phyloP scores from a whole-genome alignment of 257 asterid genomes.

The Paraleonurus japonicus region DNA sequence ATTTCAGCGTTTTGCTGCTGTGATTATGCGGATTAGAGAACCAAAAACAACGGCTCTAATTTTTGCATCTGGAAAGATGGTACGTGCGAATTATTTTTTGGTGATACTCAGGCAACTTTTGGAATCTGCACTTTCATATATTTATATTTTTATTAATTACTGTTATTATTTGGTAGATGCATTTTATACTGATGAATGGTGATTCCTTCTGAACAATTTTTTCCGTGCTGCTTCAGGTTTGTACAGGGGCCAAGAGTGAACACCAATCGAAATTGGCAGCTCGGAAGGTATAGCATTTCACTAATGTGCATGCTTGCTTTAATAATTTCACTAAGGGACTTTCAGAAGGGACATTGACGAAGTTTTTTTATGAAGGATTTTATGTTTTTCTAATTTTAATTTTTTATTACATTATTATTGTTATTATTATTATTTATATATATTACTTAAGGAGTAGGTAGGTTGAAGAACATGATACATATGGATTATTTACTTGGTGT shows the following conservation, averaged over 20 bases:
- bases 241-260: conserved; percentile 88
- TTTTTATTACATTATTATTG: background rate
- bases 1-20: conserved; percentile 82
- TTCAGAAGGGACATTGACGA: background rate
- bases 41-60: conserved; percentile 71
- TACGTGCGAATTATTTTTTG: conserved; percentile 27
- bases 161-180: background rate
- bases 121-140: background rate
- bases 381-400: background rate
- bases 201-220: background rate
- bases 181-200: background rate
- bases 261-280: conserved; percentile 76
- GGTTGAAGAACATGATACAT: background rate
- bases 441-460: too few species aligned
- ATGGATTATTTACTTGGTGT: background rate
- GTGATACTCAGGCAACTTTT: background rate
- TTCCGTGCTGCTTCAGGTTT: conserved; percentile 45
- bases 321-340: background rate
- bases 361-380: background rate
- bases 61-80: conserved; percentile 85
- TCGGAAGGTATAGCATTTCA: conserved; percentile 49
- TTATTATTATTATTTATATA: too few species aligned
- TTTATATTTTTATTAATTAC: background rate
- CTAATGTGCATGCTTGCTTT: background rate
- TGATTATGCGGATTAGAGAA: conserved; percentile 80